A percentile compares a stretch with the other conserved stretches of the same genome.
Evolutionary conservation across 768 basidiomycete species (phyloP).

Genomic region (Boletus coccyginus): DNA sequence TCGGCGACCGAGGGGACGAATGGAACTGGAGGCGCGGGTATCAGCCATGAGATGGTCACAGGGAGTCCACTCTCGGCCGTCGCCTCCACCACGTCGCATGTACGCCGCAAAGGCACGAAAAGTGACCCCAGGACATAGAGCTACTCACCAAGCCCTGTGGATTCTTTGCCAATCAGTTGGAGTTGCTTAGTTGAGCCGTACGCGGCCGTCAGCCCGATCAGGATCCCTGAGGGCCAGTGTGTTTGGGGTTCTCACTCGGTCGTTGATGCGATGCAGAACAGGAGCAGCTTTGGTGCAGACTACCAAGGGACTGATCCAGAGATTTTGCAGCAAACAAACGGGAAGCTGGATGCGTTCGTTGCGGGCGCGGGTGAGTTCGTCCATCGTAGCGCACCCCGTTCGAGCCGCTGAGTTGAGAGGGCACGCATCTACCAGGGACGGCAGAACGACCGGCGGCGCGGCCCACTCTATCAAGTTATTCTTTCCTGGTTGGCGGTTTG

Average conservation of each 20-base stretch:
- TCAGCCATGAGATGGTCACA: conserved; percentile 37
- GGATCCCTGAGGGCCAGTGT: too few species aligned
- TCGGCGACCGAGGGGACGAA: conserved; percentile 46
- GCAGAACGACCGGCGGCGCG: conserved; percentile 88
- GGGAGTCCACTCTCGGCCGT: conserved; percentile 50
- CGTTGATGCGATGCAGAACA: conserved; percentile 52
- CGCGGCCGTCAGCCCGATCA: not conserved
- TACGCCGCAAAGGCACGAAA: conserved; percentile 32
- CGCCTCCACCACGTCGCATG: conserved; percentile 50
- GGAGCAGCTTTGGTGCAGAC: conserved; percentile 88
- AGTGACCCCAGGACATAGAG: conserved; percentile 40
- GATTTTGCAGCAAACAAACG: conserved; percentile 91
- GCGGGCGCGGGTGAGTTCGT: conserved; percentile 73
- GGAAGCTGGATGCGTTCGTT: conserved; percentile 79
- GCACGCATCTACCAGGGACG: conserved; percentile 61
- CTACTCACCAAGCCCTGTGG: conserved; percentile 62
- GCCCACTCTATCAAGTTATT: conserved; percentile 78
- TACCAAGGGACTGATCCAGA: conserved; percentile 90
- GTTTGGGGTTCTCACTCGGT: not conserved
- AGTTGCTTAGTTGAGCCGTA: conserved; percentile 41
- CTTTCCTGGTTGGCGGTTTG: conserved; percentile 6
- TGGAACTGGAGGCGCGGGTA: conserved; percentile 13
- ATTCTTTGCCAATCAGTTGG: conserved; percentile 96
- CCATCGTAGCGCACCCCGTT: not conserved
- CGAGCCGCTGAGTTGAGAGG: not conserved